Base-by-base conservation (phyloP, 148 eudicot genomes). In the Rhododendron henanense region DNA sequence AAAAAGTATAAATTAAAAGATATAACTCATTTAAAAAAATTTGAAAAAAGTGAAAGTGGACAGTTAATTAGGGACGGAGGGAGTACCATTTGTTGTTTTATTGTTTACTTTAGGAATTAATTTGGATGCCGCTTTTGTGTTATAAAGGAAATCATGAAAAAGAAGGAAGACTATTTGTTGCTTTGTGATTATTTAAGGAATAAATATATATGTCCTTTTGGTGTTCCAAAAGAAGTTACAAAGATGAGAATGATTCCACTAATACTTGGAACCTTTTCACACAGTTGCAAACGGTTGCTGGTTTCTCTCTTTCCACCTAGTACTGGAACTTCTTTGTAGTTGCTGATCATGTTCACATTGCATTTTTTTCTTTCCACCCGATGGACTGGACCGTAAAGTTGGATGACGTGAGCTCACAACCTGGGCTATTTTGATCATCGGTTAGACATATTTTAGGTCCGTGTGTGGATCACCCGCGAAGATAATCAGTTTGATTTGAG, bases 131-230 rank as follows among this genome's bases (percentile, higher is more conserved):
- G 28, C 25, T 85, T 78, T 85, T 61, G 55, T n/a, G 28, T 10
- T 57, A 69, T 4, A 44, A 31, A 71, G 23, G 76, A 14, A 71
- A 11, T 71, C 18, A 71, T 18, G 0, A 14, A 31, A 31, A 71
- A 14, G 76, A 76, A 79, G 73, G 71, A 82, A 73, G 81, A 74
- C 75, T 87, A 33, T 75, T 76, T 86, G 47, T 39, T 74, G 81
- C 63, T 14, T 63, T 51, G 18, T n/a, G 25, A 8, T 21, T 48
- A 41, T 57, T 76, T 39, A 55, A 81, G 85, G 85, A n/a, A 25
- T 65, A 45, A 71, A 15, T 14, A 4, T 71, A 1, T 13, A 13
- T 59, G 19, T 57, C 53, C 55, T 6, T 85, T 78, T 85, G 61
- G 25, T n/a, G 44, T 10, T 57, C 81, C 21, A 59, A 67, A 71